Evolutionary conservation across 768 basidiomycete species (phyloP).

Genomic region (Collybiopsis confluens): DNA sequence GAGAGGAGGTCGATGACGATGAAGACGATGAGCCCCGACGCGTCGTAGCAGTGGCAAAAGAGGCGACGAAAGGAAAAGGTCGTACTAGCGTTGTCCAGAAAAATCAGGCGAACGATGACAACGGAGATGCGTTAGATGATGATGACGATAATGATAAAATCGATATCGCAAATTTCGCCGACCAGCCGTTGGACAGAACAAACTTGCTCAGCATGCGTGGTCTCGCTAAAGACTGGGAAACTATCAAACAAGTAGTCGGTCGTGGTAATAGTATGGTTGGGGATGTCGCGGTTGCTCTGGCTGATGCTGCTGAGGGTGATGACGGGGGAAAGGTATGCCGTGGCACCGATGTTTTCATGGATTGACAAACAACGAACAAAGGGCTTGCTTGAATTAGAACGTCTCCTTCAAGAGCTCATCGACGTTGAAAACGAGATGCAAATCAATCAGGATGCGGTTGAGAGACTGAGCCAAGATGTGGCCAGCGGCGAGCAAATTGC

Average conservation of each 20-base stretch:
- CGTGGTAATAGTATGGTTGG: conserved; percentile 41
- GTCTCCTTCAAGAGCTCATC: conserved; percentile 62
- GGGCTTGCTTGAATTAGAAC: conserved; percentile 59
- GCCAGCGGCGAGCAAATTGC: conserved; percentile 58
- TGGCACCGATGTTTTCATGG: background rate
- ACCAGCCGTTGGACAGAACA: conserved; percentile 60
- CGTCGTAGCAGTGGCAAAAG: conserved; percentile 24
- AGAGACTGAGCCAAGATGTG: conserved; percentile 53
- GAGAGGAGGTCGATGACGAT: conserved; percentile 46
- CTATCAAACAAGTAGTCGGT: conserved; percentile 46
- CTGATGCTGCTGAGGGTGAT: conserved; percentile 56
- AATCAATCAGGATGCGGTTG: conserved; percentile 49
- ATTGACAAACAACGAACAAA: conserved; percentile 19
- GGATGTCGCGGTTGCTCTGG: conserved; percentile 53
- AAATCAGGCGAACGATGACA: conserved; percentile 18
- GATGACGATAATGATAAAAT: conserved; percentile 51
- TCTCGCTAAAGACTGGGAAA: conserved; percentile 59
- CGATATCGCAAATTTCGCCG: conserved; percentile 55
- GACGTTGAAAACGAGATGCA: conserved; percentile 63
- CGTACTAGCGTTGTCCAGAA: conserved; percentile 14
- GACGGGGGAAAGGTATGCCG: conserved; percentile 45
- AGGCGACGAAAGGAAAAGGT: conserved; percentile 19
- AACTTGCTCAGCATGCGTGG: conserved; percentile 53
- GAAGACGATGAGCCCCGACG: conserved; percentile 35
- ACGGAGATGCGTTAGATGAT: conserved; percentile 29